Conservation (phyloP, 345 rosid species). For the Raphanus raphanistrum region DNA sequence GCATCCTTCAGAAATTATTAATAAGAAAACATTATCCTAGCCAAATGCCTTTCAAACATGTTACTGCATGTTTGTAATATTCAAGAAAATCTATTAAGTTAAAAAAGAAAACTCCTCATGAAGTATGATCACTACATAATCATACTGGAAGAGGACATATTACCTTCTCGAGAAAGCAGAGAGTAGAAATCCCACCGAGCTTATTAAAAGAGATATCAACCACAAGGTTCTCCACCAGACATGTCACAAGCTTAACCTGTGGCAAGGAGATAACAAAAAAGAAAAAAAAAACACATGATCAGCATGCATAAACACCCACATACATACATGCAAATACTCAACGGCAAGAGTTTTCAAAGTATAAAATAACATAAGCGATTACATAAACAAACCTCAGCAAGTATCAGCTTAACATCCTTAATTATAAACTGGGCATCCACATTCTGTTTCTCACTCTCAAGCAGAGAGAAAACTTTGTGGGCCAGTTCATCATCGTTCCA, state of each 20-base stretch:
- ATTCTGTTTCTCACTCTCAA: conserved; percentile 70
- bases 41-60: conserved; percentile 4
- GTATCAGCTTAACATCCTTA: conserved; percentile 71
- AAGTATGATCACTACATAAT: conserved; percentile 9
- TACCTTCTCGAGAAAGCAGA: conserved; percentile 94
- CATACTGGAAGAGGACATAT: conserved; percentile 14
- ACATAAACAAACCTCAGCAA: conserved; percentile 64
- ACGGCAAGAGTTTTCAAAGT: neutral
- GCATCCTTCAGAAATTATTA: neutral
- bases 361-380: neutral
- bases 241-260: conserved; percentile 94
- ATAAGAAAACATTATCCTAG: neutral
- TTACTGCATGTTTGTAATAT: neutral
- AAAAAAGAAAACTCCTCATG: no score
- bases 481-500: conserved; percentile 65
- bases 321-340: neutral
- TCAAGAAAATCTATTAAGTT: neutral
- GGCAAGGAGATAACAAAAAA: conserved; percentile 15
- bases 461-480: conserved; percentile 54
- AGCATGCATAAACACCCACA: conserved; percentile 13
- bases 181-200: conserved; percentile 79
- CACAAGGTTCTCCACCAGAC: conserved; percentile 74
- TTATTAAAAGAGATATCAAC: conserved; percentile 95
- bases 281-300: neutral
- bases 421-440: conserved; percentile 56